Base-by-base conservation (phyloP, 768 basidiomycete genomes). In the Fomitopsis serialis region DNA sequence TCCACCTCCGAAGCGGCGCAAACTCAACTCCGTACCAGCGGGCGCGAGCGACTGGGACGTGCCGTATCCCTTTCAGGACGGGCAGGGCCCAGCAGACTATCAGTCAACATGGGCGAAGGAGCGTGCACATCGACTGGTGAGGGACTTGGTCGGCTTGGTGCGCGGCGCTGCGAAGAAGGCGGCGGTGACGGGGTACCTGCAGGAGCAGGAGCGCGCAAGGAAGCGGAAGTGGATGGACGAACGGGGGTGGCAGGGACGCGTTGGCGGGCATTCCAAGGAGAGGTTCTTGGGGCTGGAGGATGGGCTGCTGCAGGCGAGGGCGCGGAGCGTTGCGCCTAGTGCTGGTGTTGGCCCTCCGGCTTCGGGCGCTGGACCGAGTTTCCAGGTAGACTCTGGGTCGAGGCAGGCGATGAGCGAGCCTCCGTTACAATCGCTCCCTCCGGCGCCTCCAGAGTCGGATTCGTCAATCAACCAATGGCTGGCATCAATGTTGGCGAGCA, bases 21-120 rank as follows among this genome's bases (percentile, higher is more conserved):
- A 79, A 59, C 70, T 90, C 13, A 74, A 73, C 53, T 69, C 72
- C 9, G 87, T 92, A 13, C 89, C 89, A 32, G 89, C 89, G 21
- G 89, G 89, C 11, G 89, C 89, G 1, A 75, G 67, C 1, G 87
- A 90, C 62, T 92, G 89, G 89, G 87, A 90, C 59, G 79, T 91
- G 0, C 89, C 89, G 0, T 91, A 84, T 65, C 89, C 89, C 6
- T 91, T 91, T 57, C 68, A 66, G 37, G 70, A 75, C 45, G 89
- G 87, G 25, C 84, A 92, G 58, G 89, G 85, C 1, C 87, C 89
- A 2, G 64, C 76, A 17, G 72, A 74, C n/a, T 91, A 91, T 65
- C 74, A 68, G 9, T 65, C 72, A 48, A 82, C 72, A 24, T 90
- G 89, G 89, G 78, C 82, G 56, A 75, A 69, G 44, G 78, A 85